phyloP scores from a whole-genome alignment of 1,139 yeast species.

The Schwanniomyces etchellsii region DNA sequence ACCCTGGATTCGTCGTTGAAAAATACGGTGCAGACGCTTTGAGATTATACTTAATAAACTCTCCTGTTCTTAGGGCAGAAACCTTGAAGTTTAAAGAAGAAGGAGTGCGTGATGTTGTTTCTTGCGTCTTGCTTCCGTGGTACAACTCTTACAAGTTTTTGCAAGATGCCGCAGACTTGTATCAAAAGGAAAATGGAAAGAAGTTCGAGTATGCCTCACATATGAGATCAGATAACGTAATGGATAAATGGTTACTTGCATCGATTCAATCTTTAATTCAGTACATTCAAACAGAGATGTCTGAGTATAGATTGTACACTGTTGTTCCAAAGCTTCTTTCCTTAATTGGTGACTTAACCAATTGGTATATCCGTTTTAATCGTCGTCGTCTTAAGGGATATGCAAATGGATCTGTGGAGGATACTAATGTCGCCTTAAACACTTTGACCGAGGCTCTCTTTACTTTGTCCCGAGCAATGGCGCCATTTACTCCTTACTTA shows the following conservation, averaged over 20 bases:
- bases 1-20: constrained; percentile 75
- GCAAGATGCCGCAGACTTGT: constrained; percentile 86
- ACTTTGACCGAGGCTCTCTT: constrained; percentile 86
- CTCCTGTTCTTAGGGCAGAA: constrained; percentile 96
- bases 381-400: constrained; percentile 95
- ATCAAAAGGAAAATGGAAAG: constrained; percentile 66
- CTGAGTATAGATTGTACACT: constrained; percentile 81
- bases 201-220: constrained; percentile 70
- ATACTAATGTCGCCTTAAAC: constrained; percentile 81
- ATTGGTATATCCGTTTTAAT: constrained; percentile 98
- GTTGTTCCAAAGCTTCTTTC: constrained; percentile 89
- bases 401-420: constrained; percentile 69
- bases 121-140: constrained; percentile 96
- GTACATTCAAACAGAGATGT: constrained; percentile 87
- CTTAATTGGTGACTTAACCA: constrained; percentile 91
- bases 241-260: constrained; percentile 97
- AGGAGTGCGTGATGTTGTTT: constrained; percentile 96
- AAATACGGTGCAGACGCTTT: constrained; percentile 97
- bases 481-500: constrained; percentile 97
- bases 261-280: constrained; percentile 85
- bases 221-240: constrained; percentile 71
- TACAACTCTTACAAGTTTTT: constrained; percentile 95
- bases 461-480: constrained; percentile 91
- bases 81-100: constrained; percentile 95
- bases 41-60: constrained; percentile 90